Evolutionary conservation across 192 early-diverging fungal species (phyloP).

Genomic region (Coemansia sp.): DNA sequence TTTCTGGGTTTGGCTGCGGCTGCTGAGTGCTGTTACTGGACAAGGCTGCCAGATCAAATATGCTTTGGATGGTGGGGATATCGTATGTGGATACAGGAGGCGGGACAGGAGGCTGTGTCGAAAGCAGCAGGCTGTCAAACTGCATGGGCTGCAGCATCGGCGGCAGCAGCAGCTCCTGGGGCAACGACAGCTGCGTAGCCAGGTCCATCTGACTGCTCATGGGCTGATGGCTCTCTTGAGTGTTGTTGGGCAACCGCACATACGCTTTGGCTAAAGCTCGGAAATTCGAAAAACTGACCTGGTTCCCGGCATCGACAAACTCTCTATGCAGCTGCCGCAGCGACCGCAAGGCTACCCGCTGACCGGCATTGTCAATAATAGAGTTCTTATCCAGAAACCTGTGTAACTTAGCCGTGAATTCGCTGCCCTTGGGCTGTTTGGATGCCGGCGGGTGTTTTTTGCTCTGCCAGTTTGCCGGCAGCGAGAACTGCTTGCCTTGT

Average conservation of each 20-base stretch:
- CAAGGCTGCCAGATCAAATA: slow-evolving; percentile 14
- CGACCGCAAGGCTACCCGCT: slow-evolving; percentile 8
- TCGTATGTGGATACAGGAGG: not conserved
- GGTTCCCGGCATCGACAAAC: slow-evolving; percentile 12
- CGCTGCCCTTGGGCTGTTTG: slow-evolving; percentile 12
- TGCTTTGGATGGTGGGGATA: slow-evolving; percentile 21
- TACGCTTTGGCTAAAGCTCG: slow-evolving; percentile 18
- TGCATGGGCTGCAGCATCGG: slow-evolving; percentile 8
- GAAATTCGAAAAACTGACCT: slow-evolving; percentile 26
- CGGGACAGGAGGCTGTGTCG: not conserved
- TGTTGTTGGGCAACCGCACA: slow-evolving; percentile 4
- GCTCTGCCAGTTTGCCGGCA: not conserved
- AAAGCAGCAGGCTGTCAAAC: slow-evolving; percentile 7
- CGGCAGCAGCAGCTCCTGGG: slow-evolving; percentile 4
- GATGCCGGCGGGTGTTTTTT: slow-evolving; percentile 11
- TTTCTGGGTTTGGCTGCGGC: not conserved
- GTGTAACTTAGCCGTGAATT: slow-evolving; percentile 7
- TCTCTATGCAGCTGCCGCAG: slow-evolving; percentile 21
- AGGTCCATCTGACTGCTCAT: not conserved
- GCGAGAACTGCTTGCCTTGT: slow-evolving; percentile 5
- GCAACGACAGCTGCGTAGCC: slow-evolving; percentile 1
- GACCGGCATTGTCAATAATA: not conserved
- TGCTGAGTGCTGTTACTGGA: slow-evolving; percentile 3
- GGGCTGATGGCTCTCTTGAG: slow-evolving; percentile 2
- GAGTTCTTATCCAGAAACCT: slow-evolving; percentile 10